Conservation (phyloP, 306 rosid genomes). For the Clitoria ternatea region DNA sequence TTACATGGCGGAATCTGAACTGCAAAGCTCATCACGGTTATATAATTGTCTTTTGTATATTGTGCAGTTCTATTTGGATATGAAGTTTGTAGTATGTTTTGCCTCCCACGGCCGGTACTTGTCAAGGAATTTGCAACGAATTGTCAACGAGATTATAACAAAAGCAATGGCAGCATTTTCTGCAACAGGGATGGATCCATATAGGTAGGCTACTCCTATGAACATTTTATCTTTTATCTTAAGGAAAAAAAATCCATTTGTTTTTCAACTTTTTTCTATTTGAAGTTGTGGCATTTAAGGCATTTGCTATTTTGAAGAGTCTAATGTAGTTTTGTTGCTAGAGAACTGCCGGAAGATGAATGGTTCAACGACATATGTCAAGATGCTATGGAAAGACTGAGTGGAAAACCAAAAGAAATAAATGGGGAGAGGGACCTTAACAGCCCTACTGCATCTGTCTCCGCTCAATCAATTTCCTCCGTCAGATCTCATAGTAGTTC, state of each 20-base stretch:
- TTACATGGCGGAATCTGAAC: conserved; percentile 12
- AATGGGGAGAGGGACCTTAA: conserved; percentile 80
- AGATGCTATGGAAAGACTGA: conserved; percentile 78
- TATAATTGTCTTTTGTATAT: conserved; percentile 14
- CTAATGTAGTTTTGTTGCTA: conserved; percentile 32
- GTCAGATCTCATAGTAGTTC: conserved; percentile 91
- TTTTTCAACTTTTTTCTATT: neutral
- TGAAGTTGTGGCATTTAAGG: neutral
- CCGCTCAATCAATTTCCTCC: conserved; percentile 95
- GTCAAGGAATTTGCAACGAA: conserved; percentile 82
- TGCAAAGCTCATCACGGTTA: neutral
- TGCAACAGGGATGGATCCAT: conserved; percentile 90
- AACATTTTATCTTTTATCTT: neutral
- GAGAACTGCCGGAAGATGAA: conserved; percentile 87
- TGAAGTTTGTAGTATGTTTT: conserved; percentile 95
- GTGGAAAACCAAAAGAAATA: conserved; percentile 80
- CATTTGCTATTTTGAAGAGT: neutral
- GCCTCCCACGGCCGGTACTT: conserved; percentile 90
- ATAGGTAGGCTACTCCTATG: conserved; percentile 45
- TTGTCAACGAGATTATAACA: conserved; percentile 80
- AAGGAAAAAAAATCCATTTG: neutral
- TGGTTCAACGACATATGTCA: conserved; percentile 90
- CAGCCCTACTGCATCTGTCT: conserved; percentile 96
- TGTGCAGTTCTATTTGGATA: conserved; percentile 96
- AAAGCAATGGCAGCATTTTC: conserved; percentile 87